A percentile compares a stretch with the other conserved stretches of the same genome.
These are phyloP conservation scores for Neophaeococcomyces mojaviensis DNA, from an alignment of 2,329 filamentous ascomycete species.

Conservation along the genomic window DNA sequence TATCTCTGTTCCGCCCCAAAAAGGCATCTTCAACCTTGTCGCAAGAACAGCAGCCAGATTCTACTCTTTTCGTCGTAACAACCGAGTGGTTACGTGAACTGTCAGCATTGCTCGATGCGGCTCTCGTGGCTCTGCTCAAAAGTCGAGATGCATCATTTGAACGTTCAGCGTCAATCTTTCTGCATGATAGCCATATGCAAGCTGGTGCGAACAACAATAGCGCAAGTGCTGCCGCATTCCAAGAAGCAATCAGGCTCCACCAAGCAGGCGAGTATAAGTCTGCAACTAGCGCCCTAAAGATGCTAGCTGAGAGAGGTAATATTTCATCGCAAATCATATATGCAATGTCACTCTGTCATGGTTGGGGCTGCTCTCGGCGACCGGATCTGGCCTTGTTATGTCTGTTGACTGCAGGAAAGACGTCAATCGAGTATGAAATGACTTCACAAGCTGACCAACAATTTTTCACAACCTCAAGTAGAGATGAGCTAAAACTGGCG, in stretches of 20 bases:
- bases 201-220: not conserved
- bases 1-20: too few relatives aligned
- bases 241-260: not conserved
- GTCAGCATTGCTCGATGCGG: too few relatives aligned
- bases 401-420: not conserved
- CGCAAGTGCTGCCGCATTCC: not conserved
- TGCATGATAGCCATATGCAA: not conserved
- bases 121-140: not conserved
- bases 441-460: not conserved
- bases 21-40: too few relatives aligned
- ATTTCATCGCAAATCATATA: constrained; percentile 1
- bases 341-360: not conserved
- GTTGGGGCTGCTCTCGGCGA: not conserved
- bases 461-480: not conserved
- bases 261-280: not conserved
- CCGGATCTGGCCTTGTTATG: not conserved
- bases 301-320: not conserved
- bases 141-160: not conserved
- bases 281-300: not conserved
- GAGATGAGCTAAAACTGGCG: not conserved
- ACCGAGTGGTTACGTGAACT: too few relatives aligned
- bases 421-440: not conserved
- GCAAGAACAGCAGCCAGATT: too few relatives aligned
- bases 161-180: not conserved
- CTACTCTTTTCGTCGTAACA: too few relatives aligned